phyloP scores from a whole-genome alignment of 2,329 filamentous ascomycete species.

The Colletotrichum somersetense region DNA sequence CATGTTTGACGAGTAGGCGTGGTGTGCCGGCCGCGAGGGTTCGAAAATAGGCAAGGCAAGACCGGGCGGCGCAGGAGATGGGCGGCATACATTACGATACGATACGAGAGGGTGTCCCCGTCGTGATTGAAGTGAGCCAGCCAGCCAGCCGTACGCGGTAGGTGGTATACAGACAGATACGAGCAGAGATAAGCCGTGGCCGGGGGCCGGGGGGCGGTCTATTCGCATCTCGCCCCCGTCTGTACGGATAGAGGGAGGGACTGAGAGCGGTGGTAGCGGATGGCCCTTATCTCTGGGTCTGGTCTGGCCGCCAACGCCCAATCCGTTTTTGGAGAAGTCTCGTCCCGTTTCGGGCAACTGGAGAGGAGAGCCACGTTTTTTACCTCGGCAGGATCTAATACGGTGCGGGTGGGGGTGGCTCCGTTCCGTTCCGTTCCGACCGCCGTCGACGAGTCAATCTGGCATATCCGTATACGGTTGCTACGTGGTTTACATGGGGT shows the following conservation, averaged over 20 bases:
- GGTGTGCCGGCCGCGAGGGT: conserved; percentile 2
- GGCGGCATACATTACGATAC: too few relatives aligned
- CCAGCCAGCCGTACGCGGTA: background rate
- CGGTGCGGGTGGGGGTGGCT: background rate
- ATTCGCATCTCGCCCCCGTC: background rate
- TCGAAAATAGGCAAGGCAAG: too few relatives aligned
- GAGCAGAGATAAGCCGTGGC: conserved; percentile 19
- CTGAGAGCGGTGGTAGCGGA: background rate
- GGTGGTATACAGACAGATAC: background rate
- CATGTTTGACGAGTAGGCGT: conserved; percentile 11
- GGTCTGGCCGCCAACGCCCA: background rate
- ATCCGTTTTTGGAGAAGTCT: conserved; percentile 5
- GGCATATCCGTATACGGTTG: background rate
- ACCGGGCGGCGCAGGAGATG: too few relatives aligned
- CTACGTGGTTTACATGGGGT: background rate
- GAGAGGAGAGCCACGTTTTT: background rate
- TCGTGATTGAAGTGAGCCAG: background rate
- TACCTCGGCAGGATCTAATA: background rate
- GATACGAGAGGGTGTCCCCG: background rate
- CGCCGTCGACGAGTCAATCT: conserved; percentile 1
- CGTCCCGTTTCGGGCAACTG: conserved; percentile 13
- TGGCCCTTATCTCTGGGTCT: background rate
- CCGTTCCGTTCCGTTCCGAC: too few relatives aligned
- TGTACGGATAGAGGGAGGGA: too few relatives aligned
- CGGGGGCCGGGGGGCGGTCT: background rate